Percentiles rank a stretch among this genome's conserved stretches.
phyloP scores from a whole-genome alignment of 768 basidiomycete species.

The Cyathus striatus region DNA sequence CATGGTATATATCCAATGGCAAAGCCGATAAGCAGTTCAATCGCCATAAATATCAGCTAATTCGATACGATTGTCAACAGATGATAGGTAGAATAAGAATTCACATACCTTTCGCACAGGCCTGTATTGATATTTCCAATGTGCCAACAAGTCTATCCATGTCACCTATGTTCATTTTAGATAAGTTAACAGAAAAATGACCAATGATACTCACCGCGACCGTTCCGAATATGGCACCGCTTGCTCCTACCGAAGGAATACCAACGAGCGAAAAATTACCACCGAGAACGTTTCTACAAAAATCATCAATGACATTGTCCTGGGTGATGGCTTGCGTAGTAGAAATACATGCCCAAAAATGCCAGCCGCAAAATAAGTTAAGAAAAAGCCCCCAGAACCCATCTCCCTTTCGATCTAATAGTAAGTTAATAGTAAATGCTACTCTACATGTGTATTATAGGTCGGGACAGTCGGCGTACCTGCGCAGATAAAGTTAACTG shows the following conservation, averaged over 20 bases:
- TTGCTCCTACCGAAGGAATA: conserved; percentile 85
- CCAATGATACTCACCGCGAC: conserved; percentile 48
- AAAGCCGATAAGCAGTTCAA: conserved; percentile 85
- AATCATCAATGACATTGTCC: conserved; percentile 1
- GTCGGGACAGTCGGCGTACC: conserved; percentile 44
- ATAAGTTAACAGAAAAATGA: not conserved
- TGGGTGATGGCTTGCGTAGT: not conserved
- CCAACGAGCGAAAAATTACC: conserved; percentile 92
- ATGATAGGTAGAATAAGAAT: not conserved
- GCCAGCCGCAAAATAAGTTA: conserved; percentile 87
- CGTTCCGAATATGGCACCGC: conserved; percentile 89
- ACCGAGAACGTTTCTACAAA: conserved; percentile 71
- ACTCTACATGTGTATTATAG: not conserved
- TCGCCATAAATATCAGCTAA: conserved; percentile 76
- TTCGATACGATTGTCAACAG: no score
- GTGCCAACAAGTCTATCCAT: conserved; percentile 87
- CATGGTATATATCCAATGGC: conserved; percentile 83
- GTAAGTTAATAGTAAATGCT: not conserved
- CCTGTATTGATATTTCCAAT: conserved; percentile 85
- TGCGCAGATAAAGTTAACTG: conserved; percentile 78
- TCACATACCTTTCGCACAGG: conserved; percentile 67
- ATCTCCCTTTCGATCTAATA: conserved; percentile 85
- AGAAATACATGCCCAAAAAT: conserved; percentile 70
- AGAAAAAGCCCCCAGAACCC: conserved; percentile 80
- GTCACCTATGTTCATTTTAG: conserved; percentile 40